Evolutionary conservation across 208 protist species (phyloP).

Genomic region (Histomonas meleagridis): DNA sequence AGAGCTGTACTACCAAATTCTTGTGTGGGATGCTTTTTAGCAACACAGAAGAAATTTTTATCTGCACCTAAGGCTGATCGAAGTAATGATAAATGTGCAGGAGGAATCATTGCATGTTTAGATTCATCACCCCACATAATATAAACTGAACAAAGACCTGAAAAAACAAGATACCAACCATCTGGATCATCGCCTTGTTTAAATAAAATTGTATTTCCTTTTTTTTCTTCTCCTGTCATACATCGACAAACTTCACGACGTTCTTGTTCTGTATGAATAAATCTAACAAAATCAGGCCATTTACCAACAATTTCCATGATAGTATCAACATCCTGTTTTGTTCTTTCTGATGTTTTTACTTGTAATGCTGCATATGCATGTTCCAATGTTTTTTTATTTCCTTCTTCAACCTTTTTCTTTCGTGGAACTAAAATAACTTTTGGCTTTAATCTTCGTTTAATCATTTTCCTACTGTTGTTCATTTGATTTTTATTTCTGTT

Average conservation of each 20-base stretch:
- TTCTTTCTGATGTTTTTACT: neutral
- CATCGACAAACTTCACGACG: constrained; percentile 10
- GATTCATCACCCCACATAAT: neutral
- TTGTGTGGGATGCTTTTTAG: neutral
- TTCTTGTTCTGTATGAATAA: neutral
- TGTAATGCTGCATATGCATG: neutral
- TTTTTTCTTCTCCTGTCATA: neutral
- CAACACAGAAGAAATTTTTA: neutral
- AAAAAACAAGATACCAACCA: constrained; percentile 25
- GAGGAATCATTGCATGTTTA: neutral
- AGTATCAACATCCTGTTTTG: neutral
- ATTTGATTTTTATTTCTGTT: neutral
- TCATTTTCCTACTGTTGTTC: too few relatives aligned
- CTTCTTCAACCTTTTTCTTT: neutral
- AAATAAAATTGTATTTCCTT: neutral
- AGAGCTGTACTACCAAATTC: neutral
- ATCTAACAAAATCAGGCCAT: neutral
- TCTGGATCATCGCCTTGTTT: constrained; percentile 26
- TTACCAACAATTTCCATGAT: neutral
- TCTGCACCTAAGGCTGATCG: neutral
- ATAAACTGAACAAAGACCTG: neutral
- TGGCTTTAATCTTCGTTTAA: neutral
- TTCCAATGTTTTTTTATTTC: neutral
- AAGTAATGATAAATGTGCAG: neutral
- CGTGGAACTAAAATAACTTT: neutral